Evolutionary conservation across 2,329 filamentous ascomycete species (phyloP), one percentile per base, ranked within the genome.

Genomic region (Bretziella fagacearum): DNA sequence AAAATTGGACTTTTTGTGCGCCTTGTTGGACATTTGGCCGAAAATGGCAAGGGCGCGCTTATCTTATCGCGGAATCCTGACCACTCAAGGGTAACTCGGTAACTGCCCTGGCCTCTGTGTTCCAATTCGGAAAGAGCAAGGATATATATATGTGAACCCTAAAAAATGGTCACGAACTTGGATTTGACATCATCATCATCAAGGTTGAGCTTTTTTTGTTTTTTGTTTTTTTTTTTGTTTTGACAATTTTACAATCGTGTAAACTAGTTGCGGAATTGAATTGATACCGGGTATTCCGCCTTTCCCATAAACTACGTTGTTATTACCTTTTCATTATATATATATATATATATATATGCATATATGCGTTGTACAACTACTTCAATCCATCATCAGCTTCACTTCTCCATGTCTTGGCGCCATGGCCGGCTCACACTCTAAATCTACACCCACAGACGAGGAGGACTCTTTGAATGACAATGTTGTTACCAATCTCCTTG

Each of bases 401-500:
- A 17, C 25, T 22, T 46, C 45, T 23, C 30, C 7, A 39, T 10
- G 7, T 26, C 5, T 11, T 11, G 17, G 18, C 8, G 10, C 5
- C 13, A 45, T 45, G 43, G n/a, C n/a, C n/a, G n/a, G n/a, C n/a
- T n/a, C n/a, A n/a, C n/a, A n/a, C n/a, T 17, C 35, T 26, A 46
- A 30, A 63, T 72, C 53, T 65, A 20, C 22, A 17, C 18, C 39
- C 30, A 15, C 8, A 7, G 23, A 32, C 8, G 23, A 33, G 2
- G 7, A n/a, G 15, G 25, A 69, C n/a, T 58, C 73, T 20, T 60
- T 80, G 40, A 78, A 77, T 17, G 84, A 93, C 58, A 81, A 84
- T 44, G 85, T 86, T 56, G 77, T 94, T 52, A 84, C 84, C 13
- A 71, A 72, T 41, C 66, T 94, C n/a, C 69, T 96, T 29, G 74